Evolutionary conservation across 192 early-diverging fungal species (phyloP).

Genomic region (Mortierella hygrophila): DNA sequence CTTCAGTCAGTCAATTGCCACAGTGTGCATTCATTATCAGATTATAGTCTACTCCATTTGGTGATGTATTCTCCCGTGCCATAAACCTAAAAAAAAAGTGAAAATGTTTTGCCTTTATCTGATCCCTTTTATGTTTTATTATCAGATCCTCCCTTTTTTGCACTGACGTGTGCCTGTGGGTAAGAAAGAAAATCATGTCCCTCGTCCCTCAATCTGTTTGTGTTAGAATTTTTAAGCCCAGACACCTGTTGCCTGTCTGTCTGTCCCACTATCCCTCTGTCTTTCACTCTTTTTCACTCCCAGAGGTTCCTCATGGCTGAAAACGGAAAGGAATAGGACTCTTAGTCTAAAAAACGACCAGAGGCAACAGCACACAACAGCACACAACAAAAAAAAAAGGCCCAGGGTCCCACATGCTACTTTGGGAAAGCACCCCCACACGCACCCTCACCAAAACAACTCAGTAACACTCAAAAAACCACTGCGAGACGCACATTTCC

Average conservation of each 20-base stretch:
- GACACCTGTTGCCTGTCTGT: not conserved
- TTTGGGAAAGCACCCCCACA: not conserved
- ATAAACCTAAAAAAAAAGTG: not conserved
- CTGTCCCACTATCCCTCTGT: not conserved
- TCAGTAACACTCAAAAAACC: not conserved
- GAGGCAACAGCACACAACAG: not conserved
- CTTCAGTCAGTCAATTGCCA: not conserved
- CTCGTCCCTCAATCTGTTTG: not conserved
- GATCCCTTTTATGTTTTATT: not conserved
- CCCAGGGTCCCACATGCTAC: not conserved
- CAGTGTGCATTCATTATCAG: not conserved
- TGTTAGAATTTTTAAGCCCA: not conserved
- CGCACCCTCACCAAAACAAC: not conserved
- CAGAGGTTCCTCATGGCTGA: not conserved
- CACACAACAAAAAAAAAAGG: not conserved
- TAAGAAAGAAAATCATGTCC: too few species aligned
- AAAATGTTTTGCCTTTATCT: not conserved
- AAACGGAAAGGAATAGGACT: not conserved
- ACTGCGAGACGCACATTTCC: not conserved
- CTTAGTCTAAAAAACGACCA: not conserved
- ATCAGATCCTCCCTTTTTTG: not conserved
- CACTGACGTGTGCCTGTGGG: not conserved
- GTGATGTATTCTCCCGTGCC: conserved; percentile 3
- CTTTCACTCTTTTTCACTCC: too few species aligned
- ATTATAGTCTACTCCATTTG: not conserved